Evolutionary conservation across 768 basidiomycete genomes (phyloP), one percentile per base, ranked within the genome.

Genomic region (Russula olivacea): DNA sequence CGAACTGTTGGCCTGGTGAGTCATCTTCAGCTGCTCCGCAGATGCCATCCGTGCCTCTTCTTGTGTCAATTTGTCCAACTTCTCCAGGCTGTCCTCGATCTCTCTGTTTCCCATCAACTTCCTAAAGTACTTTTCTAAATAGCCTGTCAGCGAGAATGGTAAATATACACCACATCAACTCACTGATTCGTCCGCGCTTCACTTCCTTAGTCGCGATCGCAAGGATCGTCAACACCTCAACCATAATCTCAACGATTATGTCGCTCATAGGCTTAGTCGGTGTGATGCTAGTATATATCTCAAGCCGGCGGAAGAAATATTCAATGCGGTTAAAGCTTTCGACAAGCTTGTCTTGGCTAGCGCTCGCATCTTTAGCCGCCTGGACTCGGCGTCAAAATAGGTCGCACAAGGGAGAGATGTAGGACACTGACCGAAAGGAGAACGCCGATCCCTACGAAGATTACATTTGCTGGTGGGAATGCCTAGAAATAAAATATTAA

Each of bases 131-230:
- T 51, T 59, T 32, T 59, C 58, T 59, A 15, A 12, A 50, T 9
- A 25, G 5, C 19, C 15, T 11, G 23, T 38, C n/a, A 21, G 47
- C 34, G 3, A 34, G 8, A 25, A 17, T 6, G 2, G 12, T 32
- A 47, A 23, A 54, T 32, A 36, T 36, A 19, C 12, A 6, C 4
- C 2, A 19, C 4, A 12, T 38, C 10, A 36, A 40, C 58, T 50
- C 15, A 59, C 58, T 59, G 23, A 59, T 12, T 30, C 55, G 47
- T 15, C 56, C 56, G 1, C n/a, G 56, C 17, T 58, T 58, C 7
- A 25, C 7, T 34, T 60, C 50, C 6, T 60, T 43, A 0, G 59
- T 60, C 9, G 40, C 38, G 4, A 32, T 14, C 30, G 9, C 40
- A 9, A 60, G 19, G n/a, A 60, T 53, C 4, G 38, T 21, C 10